Percentiles rank a stretch among this genome's conserved stretches.
These are phyloP conservation scores for Tulasnella sp. DNA, from an alignment of 768 basidiomycete genomes.

Conservation along the genomic window DNA sequence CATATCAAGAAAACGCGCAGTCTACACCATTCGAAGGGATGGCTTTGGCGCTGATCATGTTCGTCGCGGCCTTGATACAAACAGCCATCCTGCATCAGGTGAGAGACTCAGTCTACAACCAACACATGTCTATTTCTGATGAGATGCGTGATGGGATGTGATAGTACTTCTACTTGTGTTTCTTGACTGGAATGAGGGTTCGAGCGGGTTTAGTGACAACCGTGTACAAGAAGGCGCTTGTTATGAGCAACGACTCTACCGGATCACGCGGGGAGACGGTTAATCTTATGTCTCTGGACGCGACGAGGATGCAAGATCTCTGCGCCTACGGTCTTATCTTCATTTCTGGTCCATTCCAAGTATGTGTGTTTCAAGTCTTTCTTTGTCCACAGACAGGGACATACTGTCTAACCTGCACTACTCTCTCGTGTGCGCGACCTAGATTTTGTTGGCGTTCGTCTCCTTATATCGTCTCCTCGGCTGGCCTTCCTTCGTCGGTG, in stretches of 20 bases:
- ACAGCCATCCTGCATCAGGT: conserved; percentile 75
- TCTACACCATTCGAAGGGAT: conserved; percentile 56
- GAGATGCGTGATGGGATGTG: conserved; percentile 5
- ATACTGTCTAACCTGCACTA: no score
- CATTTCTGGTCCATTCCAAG: conserved; percentile 79
- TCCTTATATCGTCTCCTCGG: conserved; percentile 84
- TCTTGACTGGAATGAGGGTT: conserved; percentile 86
- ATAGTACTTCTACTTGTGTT: conserved; percentile 78
- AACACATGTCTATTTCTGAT: not conserved
- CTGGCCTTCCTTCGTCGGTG: conserved; percentile 84
- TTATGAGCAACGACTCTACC: conserved; percentile 77
- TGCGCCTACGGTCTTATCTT: conserved; percentile 76
- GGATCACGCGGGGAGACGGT: conserved; percentile 79
- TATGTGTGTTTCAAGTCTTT: conserved; percentile 18
- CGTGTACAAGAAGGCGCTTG: conserved; percentile 78
- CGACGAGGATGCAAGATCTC: conserved; percentile 65
- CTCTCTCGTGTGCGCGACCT: not conserved
- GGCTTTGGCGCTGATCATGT: conserved; percentile 67
- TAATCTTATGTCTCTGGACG: conserved; percentile 85
- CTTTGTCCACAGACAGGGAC: not conserved
- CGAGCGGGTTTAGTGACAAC: conserved; percentile 76
- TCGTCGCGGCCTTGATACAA: conserved; percentile 63
- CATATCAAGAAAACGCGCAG: conserved; percentile 40
- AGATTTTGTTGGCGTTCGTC: conserved; percentile 77
- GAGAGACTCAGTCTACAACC: conserved; percentile 6